These are phyloP conservation scores for Candida cerambycidarum DNA, from an alignment of 805 yeast species.

Conservation along the genomic window DNA sequence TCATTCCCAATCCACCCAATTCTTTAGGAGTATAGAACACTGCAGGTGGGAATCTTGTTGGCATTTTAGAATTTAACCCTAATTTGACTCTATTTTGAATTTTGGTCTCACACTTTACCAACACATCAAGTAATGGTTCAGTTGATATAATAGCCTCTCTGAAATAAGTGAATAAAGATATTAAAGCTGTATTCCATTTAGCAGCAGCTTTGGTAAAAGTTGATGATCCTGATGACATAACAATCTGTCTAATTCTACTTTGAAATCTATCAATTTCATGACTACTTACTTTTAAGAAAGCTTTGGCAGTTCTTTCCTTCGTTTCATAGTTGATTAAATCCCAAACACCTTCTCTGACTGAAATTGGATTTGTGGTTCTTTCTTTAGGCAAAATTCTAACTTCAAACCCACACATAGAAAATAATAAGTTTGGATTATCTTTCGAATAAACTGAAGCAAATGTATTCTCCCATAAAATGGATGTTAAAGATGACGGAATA, in stretches of 20 bases:
- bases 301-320: conserved; percentile 86
- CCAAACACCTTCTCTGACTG: conserved; percentile 87
- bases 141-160: conserved; percentile 93
- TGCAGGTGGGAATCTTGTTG: conserved; percentile 97
- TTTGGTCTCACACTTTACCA: conserved; percentile 90
- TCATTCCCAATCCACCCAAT: conserved; percentile 96
- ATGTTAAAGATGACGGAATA: conserved; percentile 71
- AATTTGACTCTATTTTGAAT: conserved; percentile 92
- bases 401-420: conserved; percentile 95
- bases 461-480: conserved; percentile 76
- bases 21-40: conserved; percentile 98
- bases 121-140: conserved; percentile 67
- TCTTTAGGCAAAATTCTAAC: conserved; percentile 79
- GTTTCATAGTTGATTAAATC: conserved; percentile 68
- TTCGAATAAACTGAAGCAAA: conserved; percentile 85
- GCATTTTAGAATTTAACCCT: conserved; percentile 97
- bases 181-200: conserved; percentile 92
- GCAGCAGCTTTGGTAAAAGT: conserved; percentile 93
- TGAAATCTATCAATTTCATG: conserved; percentile 79
- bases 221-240: conserved; percentile 94
- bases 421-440: conserved; percentile 85
- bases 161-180: conserved; percentile 82
- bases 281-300: conserved; percentile 78
- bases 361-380: conserved; percentile 52
- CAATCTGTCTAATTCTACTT: conserved; percentile 79